Conservation (phyloP, 2,329 filamentous ascomycete genomes). For the Dendryphion nanum region DNA sequence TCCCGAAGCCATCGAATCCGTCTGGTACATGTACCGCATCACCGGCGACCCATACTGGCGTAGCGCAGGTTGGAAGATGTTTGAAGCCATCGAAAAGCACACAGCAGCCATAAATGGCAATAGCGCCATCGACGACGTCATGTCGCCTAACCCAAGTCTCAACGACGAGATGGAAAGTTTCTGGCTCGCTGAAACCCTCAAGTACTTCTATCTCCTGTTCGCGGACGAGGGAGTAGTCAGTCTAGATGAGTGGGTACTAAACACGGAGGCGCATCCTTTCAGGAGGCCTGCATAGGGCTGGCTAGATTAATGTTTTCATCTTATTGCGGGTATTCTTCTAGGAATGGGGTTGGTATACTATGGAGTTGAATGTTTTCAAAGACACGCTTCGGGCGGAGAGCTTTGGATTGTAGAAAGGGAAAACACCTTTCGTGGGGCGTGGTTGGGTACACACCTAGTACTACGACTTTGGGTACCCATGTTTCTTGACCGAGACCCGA, state of each 20-base stretch:
- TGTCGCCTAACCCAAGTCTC: slow-evolving; percentile 43
- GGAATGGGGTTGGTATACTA: no score
- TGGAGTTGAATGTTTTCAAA: no score
- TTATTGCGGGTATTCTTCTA: no score
- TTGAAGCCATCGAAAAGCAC: slow-evolving; percentile 59
- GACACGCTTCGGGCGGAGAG: no score
- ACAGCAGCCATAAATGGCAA: slow-evolving; percentile 64
- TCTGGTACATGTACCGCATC: slow-evolving; percentile 75
- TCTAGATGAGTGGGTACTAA: slow-evolving; percentile 65
- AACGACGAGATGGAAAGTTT: slow-evolving; percentile 72
- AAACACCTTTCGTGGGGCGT: no score
- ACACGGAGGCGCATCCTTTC: slow-evolving; percentile 48
- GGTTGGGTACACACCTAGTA: no score
- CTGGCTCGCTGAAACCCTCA: slow-evolving; percentile 68
- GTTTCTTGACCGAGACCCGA: no score
- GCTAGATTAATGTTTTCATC: no score
- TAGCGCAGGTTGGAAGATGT: slow-evolving; percentile 74
- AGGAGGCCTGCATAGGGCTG: slow-evolving; percentile 24
- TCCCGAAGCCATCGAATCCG: slow-evolving; percentile 77
- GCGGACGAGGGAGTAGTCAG: slow-evolving; percentile 58
- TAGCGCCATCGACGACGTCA: slow-evolving; percentile 67
- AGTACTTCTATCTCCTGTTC: slow-evolving; percentile 66
- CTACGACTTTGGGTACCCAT: no score
- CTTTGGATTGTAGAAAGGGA: no score
- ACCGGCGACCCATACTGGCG: slow-evolving; percentile 66